Evolutionary conservation across 169 alveolate species (phyloP).

Genomic region (Cryptosporidium baileyi): DNA sequence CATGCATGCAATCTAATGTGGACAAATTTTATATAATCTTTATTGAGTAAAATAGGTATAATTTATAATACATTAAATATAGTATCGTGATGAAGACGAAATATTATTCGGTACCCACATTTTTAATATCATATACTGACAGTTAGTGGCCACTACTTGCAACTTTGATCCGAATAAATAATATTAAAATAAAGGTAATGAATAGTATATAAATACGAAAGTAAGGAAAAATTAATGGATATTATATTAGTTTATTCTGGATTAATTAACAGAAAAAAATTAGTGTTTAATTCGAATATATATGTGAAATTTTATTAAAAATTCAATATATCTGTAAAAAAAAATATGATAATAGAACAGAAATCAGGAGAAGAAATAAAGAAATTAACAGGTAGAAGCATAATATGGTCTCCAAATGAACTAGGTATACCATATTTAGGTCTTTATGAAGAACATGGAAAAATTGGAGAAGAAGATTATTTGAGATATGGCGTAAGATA

Average conservation of each 20-base stretch:
- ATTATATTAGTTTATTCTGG: not conserved
- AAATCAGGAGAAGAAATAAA: conserved; percentile 49
- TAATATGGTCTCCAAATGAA: conserved; percentile 54
- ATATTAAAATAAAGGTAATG: not conserved
- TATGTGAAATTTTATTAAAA: conserved; percentile 3
- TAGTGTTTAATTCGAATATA: not conserved
- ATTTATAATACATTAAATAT: conserved; percentile 13
- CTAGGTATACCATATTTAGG: conserved; percentile 48
- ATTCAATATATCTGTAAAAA: not conserved
- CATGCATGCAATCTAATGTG: conserved; percentile 29
- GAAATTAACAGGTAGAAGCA: conserved; percentile 51
- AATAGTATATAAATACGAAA: not conserved
- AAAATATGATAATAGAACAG: conserved; percentile 48
- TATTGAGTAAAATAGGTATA: not conserved
- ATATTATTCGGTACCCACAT: conserved; percentile 43
- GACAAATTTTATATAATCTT: not conserved
- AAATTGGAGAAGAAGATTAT: conserved; percentile 39
- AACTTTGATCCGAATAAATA: not conserved
- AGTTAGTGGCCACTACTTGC: not conserved
- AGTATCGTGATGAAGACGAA: conserved; percentile 53
- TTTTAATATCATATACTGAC: conserved; percentile 16
- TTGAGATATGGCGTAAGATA: conserved; percentile 65
- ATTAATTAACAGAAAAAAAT: conserved; percentile 8
- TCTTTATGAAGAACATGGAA: conserved; percentile 68
- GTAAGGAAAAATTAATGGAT: not conserved